Conservation (phyloP, 805 yeast genomes). For the Candida palmyrensis region DNA sequence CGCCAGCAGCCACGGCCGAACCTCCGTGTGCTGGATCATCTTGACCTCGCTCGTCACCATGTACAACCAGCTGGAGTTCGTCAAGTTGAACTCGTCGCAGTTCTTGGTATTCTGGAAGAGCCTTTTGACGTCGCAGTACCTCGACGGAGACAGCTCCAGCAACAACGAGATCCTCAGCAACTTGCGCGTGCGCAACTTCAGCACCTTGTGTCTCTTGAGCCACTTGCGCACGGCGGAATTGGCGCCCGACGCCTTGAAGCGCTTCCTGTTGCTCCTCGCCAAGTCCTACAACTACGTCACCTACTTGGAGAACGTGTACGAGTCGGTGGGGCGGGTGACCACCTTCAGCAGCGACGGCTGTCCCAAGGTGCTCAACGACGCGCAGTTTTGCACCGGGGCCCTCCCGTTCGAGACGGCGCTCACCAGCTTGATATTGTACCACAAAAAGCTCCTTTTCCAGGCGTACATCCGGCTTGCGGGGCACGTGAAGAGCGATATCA, state of each 20-base stretch:
- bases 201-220: slow-evolving; percentile 35
- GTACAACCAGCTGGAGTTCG: slow-evolving; percentile 37
- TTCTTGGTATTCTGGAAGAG: slow-evolving; percentile 41
- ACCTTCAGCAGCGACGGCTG: slow-evolving; percentile 26
- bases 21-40: slow-evolving; percentile 38
- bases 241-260: slow-evolving; percentile 37
- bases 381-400: slow-evolving; percentile 18
- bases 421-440: slow-evolving; percentile 28
- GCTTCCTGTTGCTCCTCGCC: slow-evolving; percentile 34
- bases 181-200: slow-evolving; percentile 31
- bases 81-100: slow-evolving; percentile 39
- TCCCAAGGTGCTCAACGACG: slow-evolving; percentile 22
- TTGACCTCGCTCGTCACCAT: slow-evolving; percentile 36
- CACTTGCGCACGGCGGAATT: slow-evolving; percentile 32
- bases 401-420: slow-evolving; percentile 22
- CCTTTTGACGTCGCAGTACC: slow-evolving; percentile 37
- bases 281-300: slow-evolving; percentile 38
- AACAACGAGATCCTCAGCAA: slow-evolving; percentile 21
- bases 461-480: slow-evolving; percentile 29
- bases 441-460: slow-evolving; percentile 32
- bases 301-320: slow-evolving; percentile 33
- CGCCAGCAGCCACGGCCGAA: slow-evolving; percentile 17
- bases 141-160: slow-evolving; percentile 16
- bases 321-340: slow-evolving; percentile 26
- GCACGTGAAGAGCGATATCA: slow-evolving; percentile 32